Base-by-base conservation (phyloP, 257 asterid genomes). In the Euphrasia confusa region DNA sequence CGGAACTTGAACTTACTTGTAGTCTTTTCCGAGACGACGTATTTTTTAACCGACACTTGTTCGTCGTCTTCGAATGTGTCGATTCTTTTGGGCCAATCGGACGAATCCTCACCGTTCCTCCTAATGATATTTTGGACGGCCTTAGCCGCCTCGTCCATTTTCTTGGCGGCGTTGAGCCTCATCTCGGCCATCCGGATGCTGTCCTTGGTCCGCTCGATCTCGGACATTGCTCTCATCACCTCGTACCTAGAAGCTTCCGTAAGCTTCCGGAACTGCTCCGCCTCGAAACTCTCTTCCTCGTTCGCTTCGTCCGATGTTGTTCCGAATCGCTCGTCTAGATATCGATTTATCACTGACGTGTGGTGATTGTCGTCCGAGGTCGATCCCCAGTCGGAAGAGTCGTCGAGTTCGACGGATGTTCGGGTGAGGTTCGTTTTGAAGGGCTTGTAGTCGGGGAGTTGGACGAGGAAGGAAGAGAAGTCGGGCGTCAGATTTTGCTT, bases 151-250 rank as follows among this genome's bases (percentile, higher is more conserved):
- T 50, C 56, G 8, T 17, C 56, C 94, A 91, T 88, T 59, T 91
- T 91, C 78, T 84, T 86, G 15, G 98, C 98, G 0, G 98, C 98
- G 40, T 76, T 77, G 18, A 87, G 37, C 66, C 98, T 84, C 98
- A 91, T 88, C 71, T 91, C 98, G 6, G 94, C 96, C 92, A 91
- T 84, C 48, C 64, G 77, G 3, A 91, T 91, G 64, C 95, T 88
- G 37, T 79, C 75, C 74, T 88, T 91, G 0, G 95, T 86, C 54
- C 80, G 66, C 48, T 91, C 96, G 2, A 91, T 91, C 85, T 91
- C 98, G 0, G 80, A 56, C 92, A 86, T 86, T 0, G 98, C 98
- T 67, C 74, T 81, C 86, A 88, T 83, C 17, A 91, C 94, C 78
- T 88, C 96, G 54, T 88, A 88, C 52, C 93, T 84, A 0, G 96